phyloP scores from a whole-genome alignment of 495 filamentous ascomycete species.

The Xeromyces bisporus region DNA sequence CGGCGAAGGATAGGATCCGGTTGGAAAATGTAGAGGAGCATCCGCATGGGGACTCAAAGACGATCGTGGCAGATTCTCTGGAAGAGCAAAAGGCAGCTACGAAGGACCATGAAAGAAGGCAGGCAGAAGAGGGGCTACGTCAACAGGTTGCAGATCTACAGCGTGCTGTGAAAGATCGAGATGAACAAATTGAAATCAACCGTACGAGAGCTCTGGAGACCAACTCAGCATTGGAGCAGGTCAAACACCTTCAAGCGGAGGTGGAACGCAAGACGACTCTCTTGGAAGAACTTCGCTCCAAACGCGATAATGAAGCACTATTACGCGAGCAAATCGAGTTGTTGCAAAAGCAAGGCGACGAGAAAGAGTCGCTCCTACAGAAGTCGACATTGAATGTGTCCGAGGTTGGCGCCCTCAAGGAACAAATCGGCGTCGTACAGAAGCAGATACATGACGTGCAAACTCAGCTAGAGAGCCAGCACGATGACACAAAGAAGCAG shows the following conservation, averaged over 20 bases:
- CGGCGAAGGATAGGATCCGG: conserved; percentile 20
- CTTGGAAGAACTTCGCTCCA: conserved; percentile 16
- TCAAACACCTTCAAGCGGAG: conserved; percentile 23
- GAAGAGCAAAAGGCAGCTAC: conserved; percentile 10
- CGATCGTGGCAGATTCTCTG: conserved; percentile 16
- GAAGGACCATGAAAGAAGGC: conserved; percentile 5
- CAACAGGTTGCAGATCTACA: conserved; percentile 21
- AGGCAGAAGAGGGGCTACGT: conserved; percentile 13
- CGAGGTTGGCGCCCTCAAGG: conserved; percentile 14
- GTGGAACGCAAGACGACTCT: conserved; percentile 18
- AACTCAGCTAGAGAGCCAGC: conserved; percentile 16
- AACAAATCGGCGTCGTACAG: conserved; percentile 21
- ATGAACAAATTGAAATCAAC: conserved; percentile 23
- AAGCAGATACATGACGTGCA: conserved; percentile 16
- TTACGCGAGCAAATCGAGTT: conserved; percentile 20
- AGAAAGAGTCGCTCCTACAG: conserved; percentile 13
- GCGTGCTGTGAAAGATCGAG: conserved; percentile 18
- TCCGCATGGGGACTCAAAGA: conserved; percentile 13
- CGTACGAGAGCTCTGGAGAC: conserved; percentile 20
- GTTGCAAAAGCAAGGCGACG: conserved; percentile 16
- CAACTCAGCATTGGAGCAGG: conserved; percentile 22
- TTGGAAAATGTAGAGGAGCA: conserved; percentile 28
- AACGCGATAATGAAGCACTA: conserved; percentile 9
- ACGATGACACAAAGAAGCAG: conserved; percentile 20
- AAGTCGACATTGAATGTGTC: conserved; percentile 9